Evolutionary conservation across 495 filamentous ascomycete species (phyloP), one percentile per base, ranked within the genome.

Genomic region (Staphylotrichum tortipilum): DNA sequence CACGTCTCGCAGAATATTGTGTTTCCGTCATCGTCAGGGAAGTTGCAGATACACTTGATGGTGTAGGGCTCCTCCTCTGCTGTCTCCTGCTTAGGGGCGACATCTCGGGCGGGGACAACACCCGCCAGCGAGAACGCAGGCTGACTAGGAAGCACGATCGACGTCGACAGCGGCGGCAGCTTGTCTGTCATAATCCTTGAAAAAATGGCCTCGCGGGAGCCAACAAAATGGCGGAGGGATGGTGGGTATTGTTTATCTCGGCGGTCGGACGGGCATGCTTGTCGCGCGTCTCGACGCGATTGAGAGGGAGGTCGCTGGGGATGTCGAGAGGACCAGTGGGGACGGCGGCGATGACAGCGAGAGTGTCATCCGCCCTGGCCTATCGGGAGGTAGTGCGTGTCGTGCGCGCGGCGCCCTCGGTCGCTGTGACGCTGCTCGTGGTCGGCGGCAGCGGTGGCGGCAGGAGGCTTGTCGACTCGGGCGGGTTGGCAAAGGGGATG

Each of bases 1-100:
- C 92, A 99, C 49, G 71, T 73, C 64, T 99, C 92, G 77, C 92
- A 99, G 69, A 85, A 87, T 48, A 99, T 92, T 49, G 94, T 99
- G 66, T 85, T 88, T 61, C 94, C 92, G 74, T 99, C 92, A 76
- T 97, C 92, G 73, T 95, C 89, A 60, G 79, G 57, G 63, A 82
- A 96, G 60, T 81, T 77, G 70, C 92, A 99, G 56, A 97, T 90
- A 78, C 92, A 99, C 75, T 90, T 94, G 74, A 99, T 99, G 58
- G 85, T 92, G 65, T 91, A 94, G 38, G 87, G 86, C 64, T 94
- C 89, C 67, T 94, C 87, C 55, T 90, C 88, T 62, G 77, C 70
- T 54, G 74, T 58, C 65, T 71, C 63, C 49, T 63, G 61, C 64
- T 70, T 72, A 50, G 78, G 75, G 54, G 73, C 64, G 48, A 75